Evolutionary conservation across 164 flowering plant species (phyloP), one percentile per base, ranked within the genome.

Genomic region (Nymphaea colorata): DNA sequence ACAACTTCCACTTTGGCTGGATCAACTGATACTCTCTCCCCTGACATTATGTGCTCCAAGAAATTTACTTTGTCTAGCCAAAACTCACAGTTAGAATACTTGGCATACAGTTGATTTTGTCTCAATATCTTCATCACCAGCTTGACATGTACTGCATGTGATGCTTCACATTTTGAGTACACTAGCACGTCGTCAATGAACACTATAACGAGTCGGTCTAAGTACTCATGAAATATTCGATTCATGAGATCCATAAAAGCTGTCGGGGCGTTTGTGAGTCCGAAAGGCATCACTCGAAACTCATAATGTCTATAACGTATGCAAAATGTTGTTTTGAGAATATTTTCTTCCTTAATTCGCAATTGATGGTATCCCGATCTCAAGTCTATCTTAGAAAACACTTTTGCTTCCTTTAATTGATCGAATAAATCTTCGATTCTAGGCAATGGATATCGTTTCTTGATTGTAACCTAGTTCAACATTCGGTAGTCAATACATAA

Each of bases 1-100:
- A 75, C 43, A 12, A 51, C 63, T 18, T 71, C 65, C 0, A 74
- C n/a, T 64, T 74, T 64, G 42, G 44, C 66, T 41, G 41, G 66
- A 64, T 64, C 66, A 4, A 64, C 66, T 18, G 0, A 3, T 2
- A 64, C 5, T 5, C 43, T 4, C 6, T 4, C 66, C 8, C 2
- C 2, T 0, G 8, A 36, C 2, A 64, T 43, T 7, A 64, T 43
- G 4, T 64, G 66, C 2, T 4, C 66, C 8, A 64, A 41, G 43
- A 64, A 64, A 17, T 42, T 64, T 43, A 64, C 66, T 15, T 64
- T 16, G 7, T 16, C 14, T 7, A 64, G 5, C 66, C 66, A 64
- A 4, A 64, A 64, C 2, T 64, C 66, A 5, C 66, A 64, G 2
- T 18, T 64, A 2, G 4, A 25, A 55, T 8, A 55, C 59, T 55